Conservation (phyloP, 1,284 basidiomycete genomes). For the Leucoagaricus sp. region DNA sequence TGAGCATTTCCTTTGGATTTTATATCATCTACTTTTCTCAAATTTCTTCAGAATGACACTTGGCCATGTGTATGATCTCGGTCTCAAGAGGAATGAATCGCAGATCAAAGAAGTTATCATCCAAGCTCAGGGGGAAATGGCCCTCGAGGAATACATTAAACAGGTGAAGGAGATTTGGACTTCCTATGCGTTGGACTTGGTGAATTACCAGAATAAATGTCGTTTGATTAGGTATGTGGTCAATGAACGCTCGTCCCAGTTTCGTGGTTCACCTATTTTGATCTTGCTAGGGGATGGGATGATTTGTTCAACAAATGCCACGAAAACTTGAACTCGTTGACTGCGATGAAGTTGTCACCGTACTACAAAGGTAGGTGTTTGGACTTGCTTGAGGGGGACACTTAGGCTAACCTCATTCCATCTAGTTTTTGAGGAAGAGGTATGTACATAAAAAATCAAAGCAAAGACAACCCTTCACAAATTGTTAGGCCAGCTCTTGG, state of each 20-base stretch:
- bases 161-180: conserved; percentile 98
- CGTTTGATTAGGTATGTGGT: conserved; percentile 79
- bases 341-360: conserved; percentile 96
- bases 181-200: conserved; percentile 92
- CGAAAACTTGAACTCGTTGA: conserved; percentile 94
- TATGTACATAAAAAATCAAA: conserved; percentile 24
- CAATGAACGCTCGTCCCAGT: conserved; percentile 8
- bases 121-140: conserved; percentile 99
- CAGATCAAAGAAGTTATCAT: conserved; percentile 93
- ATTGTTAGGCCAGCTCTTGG: conserved; percentile 79
- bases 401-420: conserved; percentile 15
- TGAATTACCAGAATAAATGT: conserved; percentile 99
- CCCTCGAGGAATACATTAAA: conserved; percentile 90
- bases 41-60: conserved; percentile 78
- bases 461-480: background rate
- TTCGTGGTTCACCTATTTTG: background rate
- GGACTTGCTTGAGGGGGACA: too few species aligned
- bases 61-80: conserved; percentile 96
- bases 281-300: conserved; percentile 84
- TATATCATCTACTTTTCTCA: background rate
- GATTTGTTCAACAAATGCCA: conserved; percentile 96
- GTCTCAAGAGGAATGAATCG: conserved; percentile 90
- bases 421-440: conserved; percentile 90
- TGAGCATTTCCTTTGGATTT: conserved; percentile 37
- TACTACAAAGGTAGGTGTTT: conserved; percentile 93